phyloP scores from a whole-genome alignment of 306 rosid genomes.

The Lagenaria siceraria region DNA sequence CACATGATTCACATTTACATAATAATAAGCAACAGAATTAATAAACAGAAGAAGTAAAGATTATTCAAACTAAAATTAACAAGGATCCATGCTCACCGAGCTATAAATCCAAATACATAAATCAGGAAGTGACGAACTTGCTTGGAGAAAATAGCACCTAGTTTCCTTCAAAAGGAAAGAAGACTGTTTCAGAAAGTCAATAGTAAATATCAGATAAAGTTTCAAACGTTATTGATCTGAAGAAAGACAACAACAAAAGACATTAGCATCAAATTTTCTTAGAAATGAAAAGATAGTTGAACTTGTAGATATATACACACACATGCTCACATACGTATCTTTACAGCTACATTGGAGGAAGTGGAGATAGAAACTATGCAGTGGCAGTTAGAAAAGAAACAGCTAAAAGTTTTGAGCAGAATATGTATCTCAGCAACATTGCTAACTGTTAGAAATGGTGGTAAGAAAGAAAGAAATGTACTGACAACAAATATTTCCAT shows the following conservation, averaged over 20 bases:
- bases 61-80: not conserved
- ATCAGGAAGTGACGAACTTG: not conserved
- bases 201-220: not conserved
- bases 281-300: not conserved
- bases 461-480: not conserved
- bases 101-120: not conserved
- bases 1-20: not conserved
- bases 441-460: not conserved
- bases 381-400: not conserved
- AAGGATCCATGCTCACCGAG: not conserved
- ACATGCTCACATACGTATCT: not conserved
- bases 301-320: not conserved
- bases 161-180: not conserved
- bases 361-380: not conserved
- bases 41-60: not conserved
- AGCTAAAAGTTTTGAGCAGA: not conserved
- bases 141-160: not conserved
- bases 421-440: not conserved
- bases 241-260: not conserved
- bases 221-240: not conserved
- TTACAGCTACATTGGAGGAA: not conserved
- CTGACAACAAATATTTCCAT: not conserved
- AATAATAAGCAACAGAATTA: not conserved
- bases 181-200: not conserved
- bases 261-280: not conserved